These are phyloP conservation scores for Xylariaceae sp. DNA, from an alignment of 2,329 filamentous ascomycete species.

Conservation along the genomic window DNA sequence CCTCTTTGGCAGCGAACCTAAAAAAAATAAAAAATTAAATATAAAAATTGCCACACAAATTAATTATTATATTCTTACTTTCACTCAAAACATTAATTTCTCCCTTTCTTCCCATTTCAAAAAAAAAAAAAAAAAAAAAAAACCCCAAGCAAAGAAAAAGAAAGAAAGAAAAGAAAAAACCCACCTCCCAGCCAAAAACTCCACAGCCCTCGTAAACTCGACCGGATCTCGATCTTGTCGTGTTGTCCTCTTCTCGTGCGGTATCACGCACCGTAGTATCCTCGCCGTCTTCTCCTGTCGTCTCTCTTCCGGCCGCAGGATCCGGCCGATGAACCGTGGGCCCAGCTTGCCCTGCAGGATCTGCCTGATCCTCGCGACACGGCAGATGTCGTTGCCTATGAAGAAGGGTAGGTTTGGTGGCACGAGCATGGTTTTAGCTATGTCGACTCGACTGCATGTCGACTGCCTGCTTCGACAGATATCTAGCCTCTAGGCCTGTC, in stretches of 20 bases:
- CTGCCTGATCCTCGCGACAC: conserved; percentile 56
- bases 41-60: too few species aligned
- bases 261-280: conserved; percentile 14
- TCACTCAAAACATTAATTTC: too few species aligned
- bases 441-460: too few species aligned
- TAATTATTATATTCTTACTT: too few species aligned
- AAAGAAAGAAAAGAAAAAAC: conserved; percentile 7
- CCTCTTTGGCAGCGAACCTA: conserved; percentile 70
- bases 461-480: too few species aligned
- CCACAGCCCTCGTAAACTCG: conserved; percentile 33
- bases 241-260: neutral
- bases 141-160: too few species aligned
- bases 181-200: conserved; percentile 42
- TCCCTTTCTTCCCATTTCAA: too few species aligned
- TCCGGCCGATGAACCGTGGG: conserved; percentile 41
- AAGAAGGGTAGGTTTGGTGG: conserved; percentile 48
- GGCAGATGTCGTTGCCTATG: conserved; percentile 76
- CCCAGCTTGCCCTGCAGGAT: conserved; percentile 46
- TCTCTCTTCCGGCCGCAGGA: conserved; percentile 42
- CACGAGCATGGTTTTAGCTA: conserved; percentile 14
- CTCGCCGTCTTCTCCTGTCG: conserved; percentile 4
- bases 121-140: too few species aligned
- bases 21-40: neutral
- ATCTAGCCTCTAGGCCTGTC: too few species aligned
- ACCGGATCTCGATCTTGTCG: conserved; percentile 2